These are phyloP conservation scores for Calocybe gambosa DNA, from an alignment of 1,284 basidiomycete species.

Conservation along the genomic window DNA sequence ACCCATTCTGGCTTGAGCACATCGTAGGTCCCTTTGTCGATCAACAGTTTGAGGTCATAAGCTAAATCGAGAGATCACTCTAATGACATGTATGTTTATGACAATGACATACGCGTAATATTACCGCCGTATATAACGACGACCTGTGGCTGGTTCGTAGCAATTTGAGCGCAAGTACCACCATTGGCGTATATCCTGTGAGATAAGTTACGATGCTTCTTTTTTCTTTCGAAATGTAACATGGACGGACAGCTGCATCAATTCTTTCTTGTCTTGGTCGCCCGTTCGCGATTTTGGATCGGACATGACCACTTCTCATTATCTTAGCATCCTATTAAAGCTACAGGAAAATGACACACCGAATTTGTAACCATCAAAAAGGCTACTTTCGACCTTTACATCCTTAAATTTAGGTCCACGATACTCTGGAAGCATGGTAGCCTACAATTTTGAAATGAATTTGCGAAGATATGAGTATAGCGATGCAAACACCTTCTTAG, in stretches of 20 bases:
- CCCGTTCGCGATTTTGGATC: conserved; percentile 68
- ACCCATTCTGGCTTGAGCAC: conserved; percentile 81
- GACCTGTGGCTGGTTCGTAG: conserved; percentile 39
- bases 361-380: conserved; percentile 75
- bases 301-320: conserved; percentile 60
- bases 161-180: conserved; percentile 66
- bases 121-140: conserved; percentile 63
- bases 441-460: conserved; percentile 28
- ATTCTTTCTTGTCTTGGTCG: conserved; percentile 58
- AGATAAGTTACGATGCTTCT: background rate
- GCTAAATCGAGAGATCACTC: conserved; percentile 31
- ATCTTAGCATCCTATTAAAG: background rate
- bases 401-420: conserved; percentile 56
- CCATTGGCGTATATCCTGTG: conserved; percentile 72
- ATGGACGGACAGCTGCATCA: conserved; percentile 53
- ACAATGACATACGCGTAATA: conserved; percentile 44
- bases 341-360: conserved; percentile 43
- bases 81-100: background rate
- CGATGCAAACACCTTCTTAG: conserved; percentile 42
- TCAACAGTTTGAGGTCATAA: conserved; percentile 60
- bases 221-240: background rate
- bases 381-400: conserved; percentile 49
- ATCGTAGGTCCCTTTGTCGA: conserved; percentile 59
- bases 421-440: conserved; percentile 58
- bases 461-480: background rate